Base-by-base conservation (phyloP, 2,329 filamentous ascomycete genomes). In the Didymella lethalis region DNA sequence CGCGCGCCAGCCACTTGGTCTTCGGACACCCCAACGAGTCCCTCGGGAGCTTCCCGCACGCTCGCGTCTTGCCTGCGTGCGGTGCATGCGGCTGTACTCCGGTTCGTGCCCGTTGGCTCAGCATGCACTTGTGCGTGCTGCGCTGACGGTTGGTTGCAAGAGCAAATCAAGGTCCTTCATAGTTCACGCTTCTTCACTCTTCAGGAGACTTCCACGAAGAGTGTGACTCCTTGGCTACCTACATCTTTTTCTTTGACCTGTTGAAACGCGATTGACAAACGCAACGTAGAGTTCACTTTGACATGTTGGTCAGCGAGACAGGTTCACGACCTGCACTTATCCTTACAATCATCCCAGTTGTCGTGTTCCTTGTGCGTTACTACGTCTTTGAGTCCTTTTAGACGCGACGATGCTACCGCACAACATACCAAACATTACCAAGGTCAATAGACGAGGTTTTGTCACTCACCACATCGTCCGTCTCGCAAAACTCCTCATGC, bases 151-250 rank as follows among this genome's bases (percentile, higher is more conserved):
- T 49, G 32, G 76, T 79, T 83, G 82, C 81, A 73, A 84, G 70
- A 83, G 54, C 59, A 77, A 82, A 65, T 53, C 56, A 63, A 70
- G 80, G 81, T 80, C 81, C 80, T 79, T 83, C 82, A 84, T 84
- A 84, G 82, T 84, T 82, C 82, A 82, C 79, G 76, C 78, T 80
- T 75, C 74, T 75, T 80, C 75, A 75, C 80, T 80, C 79, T 80
- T 72, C 73, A 62, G 73, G 76, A 70, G 60, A 68, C 55, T 70
- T 68, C 79, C 72, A 79, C 74, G 75, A 75, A 76, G 75, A 79
- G 79, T 79, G 79, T 81, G 82, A 82, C 82, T 84, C 82, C 82
- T 80, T 79, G 79, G 72, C 77, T 77, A 80, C 81, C 80, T 77
- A 83, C 81, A 83, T 78, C 46, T 29, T 23, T 46, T 51, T 5